These are phyloP conservation scores for Sclerotiophoma versabilis DNA, from an alignment of 2,329 filamentous ascomycete species.

Conservation along the genomic window DNA sequence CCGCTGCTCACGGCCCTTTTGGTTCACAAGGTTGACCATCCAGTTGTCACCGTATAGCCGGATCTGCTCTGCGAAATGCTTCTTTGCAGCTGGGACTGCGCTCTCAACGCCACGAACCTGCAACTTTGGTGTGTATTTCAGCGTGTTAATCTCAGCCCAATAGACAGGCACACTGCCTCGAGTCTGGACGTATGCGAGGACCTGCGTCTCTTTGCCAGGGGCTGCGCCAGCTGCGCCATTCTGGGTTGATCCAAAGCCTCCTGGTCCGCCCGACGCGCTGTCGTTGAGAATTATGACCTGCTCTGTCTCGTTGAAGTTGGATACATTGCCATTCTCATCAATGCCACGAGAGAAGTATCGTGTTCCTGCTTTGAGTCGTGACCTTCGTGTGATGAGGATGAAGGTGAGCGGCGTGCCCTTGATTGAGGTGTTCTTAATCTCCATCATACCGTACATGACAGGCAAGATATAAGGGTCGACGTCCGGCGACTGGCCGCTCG, in stretches of 20 bases:
- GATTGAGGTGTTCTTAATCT: slow-evolving; percentile 85
- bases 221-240: slow-evolving; percentile 67
- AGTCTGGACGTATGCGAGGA: slow-evolving; percentile 94
- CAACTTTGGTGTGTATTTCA: slow-evolving; percentile 89
- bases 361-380: slow-evolving; percentile 86
- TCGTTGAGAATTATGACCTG: slow-evolving; percentile 92
- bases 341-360: slow-evolving; percentile 94
- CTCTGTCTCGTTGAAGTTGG: slow-evolving; percentile 99
- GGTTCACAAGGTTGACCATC: slow-evolving; percentile 95
- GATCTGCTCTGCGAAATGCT: slow-evolving; percentile 95
- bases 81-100: slow-evolving; percentile 77
- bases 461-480: slow-evolving; percentile 93
- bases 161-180: slow-evolving; percentile 94
- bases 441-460: slow-evolving; percentile 94
- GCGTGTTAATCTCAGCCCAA: slow-evolving; percentile 94
- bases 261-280: slow-evolving; percentile 70
- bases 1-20: slow-evolving; percentile 86
- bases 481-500: slow-evolving; percentile 73
- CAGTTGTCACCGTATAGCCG: slow-evolving; percentile 94
- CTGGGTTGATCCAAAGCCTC: slow-evolving; percentile 80
- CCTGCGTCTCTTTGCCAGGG: slow-evolving; percentile 78
- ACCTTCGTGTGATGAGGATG: slow-evolving; percentile 85
- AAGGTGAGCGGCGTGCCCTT: slow-evolving; percentile 86
- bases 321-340: slow-evolving; percentile 92
- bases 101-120: slow-evolving; percentile 86